phyloP scores from a whole-genome alignment of 331 rosid genomes.

The Telfairia occidentalis region DNA sequence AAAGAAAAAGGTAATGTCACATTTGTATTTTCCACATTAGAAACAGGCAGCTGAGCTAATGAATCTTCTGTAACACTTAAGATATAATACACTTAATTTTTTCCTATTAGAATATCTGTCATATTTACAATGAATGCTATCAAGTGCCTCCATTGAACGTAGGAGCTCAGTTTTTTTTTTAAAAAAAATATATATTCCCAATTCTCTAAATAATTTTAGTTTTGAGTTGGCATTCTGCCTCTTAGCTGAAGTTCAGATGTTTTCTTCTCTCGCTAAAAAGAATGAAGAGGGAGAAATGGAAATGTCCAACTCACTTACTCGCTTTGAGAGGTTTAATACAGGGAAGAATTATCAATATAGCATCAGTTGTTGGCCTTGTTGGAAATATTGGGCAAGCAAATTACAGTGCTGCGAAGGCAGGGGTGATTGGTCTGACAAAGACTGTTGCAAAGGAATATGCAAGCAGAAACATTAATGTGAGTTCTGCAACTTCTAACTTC shows the following conservation, averaged over 20 bases:
- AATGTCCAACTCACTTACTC: conserved; percentile 3
- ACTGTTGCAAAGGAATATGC: conserved; percentile 82
- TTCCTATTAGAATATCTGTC: background rate
- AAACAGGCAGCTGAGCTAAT: background rate
- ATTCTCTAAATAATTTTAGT: background rate
- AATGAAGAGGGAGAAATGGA: background rate
- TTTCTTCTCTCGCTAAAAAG: background rate
- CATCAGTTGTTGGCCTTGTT: conserved; percentile 90
- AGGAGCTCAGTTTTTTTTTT: background rate
- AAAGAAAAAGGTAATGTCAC: conserved; percentile 66
- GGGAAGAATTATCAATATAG: conserved; percentile 93
- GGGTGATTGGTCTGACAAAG: conserved; percentile 93
- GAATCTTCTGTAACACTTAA: background rate
- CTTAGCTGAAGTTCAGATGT: background rate
- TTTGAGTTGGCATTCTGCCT: background rate
- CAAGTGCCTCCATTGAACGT: background rate
- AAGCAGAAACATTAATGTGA: conserved; percentile 80
- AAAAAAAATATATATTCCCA: background rate
- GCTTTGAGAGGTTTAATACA: conserved; percentile 25
- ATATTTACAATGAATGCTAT: background rate
- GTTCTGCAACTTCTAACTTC: background rate
- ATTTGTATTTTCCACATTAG: background rate
- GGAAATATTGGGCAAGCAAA: conserved; percentile 96
- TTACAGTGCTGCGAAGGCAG: conserved; percentile 98
- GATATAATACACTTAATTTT: background rate